phyloP scores from a whole-genome alignment of 83 land plant species.

The Thuja plicata region DNA sequence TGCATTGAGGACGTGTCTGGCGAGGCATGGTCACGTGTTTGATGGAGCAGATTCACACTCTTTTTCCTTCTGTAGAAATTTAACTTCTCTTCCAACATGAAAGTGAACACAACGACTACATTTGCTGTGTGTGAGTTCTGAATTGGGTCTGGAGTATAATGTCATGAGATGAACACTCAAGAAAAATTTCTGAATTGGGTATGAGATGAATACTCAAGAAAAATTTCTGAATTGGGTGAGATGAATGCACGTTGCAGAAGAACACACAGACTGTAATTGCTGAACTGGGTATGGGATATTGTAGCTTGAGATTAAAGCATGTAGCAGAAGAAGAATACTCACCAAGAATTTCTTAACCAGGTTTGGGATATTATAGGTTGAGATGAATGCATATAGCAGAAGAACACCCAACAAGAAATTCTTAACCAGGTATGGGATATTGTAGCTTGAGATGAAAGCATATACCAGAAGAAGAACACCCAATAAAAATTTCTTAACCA shows the following conservation, averaged over 20 bases:
- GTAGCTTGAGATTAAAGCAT: too few relatives aligned
- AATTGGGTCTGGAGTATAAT: neutral
- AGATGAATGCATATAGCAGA: neutral
- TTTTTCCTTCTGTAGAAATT: too few relatives aligned
- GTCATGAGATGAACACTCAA: neutral
- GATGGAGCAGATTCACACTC: neutral
- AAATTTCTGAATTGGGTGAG: too few relatives aligned
- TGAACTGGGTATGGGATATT: too few relatives aligned
- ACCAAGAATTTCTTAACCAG: too few relatives aligned
- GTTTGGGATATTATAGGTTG: neutral
- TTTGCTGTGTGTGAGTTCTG: neutral
- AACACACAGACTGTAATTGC: neutral
- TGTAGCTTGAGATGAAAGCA: too few relatives aligned
- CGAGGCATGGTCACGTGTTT: conserved; percentile 7
- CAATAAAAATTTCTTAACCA: neutral
- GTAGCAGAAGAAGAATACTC: too few relatives aligned
- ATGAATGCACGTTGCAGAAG: neutral
- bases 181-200: too few relatives aligned
- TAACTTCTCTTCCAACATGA: neutral
- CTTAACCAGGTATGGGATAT: too few relatives aligned
- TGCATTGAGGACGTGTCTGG: neutral
- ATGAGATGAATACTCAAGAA: too few relatives aligned
- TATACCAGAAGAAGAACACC: too few relatives aligned
- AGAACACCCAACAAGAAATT: neutral
- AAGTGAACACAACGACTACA: neutral